Evolutionary conservation across 2,329 filamentous ascomycete genomes (phyloP).

Genomic region (Talaromyces sp.): DNA sequence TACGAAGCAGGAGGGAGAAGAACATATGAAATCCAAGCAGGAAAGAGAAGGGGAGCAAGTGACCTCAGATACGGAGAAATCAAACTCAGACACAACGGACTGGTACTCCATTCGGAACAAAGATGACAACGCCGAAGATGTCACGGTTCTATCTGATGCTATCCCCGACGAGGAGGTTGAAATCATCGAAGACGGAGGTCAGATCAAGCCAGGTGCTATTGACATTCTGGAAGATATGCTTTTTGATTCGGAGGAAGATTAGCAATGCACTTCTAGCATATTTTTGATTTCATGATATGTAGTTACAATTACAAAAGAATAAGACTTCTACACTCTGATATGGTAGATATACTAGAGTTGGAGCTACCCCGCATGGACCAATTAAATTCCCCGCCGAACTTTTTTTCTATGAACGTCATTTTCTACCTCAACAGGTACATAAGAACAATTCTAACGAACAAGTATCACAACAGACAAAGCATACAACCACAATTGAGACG

Average conservation of each 20-base stretch:
- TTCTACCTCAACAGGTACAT: too few species aligned
- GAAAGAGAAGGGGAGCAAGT: not conserved
- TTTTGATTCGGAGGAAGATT: slow-evolving; percentile 1
- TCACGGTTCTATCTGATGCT: not conserved
- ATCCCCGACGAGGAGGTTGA: not conserved
- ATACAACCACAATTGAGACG: not conserved
- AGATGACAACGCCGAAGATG: not conserved
- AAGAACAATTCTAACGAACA: too few species aligned
- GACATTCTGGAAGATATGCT: slow-evolving; percentile 22
- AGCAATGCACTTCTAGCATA: not conserved
- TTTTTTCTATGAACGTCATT: slow-evolving; percentile 12
- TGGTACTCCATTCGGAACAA: not conserved
- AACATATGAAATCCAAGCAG: not conserved
- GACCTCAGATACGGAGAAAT: not conserved
- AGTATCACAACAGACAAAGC: not conserved
- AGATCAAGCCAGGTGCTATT: slow-evolving; percentile 26
- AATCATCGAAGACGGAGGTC: slow-evolving; percentile 18
- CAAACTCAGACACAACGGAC: not conserved
- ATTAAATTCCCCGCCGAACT: slow-evolving; percentile 11
- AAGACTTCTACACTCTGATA: not conserved
- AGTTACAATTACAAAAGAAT: not conserved
- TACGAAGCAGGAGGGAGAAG: not conserved
- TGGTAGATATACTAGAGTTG: too few species aligned
- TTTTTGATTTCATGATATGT: not conserved
- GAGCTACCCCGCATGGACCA: slow-evolving; percentile 16